Evolutionary conservation across 2,329 filamentous ascomycete genomes (phyloP), one percentile per base, ranked within the genome.

Genomic region (Alternaria sp.): DNA sequence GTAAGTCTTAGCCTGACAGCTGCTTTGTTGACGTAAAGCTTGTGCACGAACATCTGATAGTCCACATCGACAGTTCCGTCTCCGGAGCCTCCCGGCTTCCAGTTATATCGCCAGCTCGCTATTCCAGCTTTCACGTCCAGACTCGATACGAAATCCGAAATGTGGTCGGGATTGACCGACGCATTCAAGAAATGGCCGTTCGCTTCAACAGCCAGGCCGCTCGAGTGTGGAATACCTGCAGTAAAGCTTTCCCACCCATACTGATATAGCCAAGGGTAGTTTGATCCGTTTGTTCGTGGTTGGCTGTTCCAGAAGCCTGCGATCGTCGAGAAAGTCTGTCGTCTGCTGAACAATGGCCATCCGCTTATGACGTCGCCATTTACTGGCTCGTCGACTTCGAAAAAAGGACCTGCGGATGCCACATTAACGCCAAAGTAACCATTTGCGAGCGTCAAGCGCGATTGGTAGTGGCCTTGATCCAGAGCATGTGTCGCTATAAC

Each of bases 191-290:
- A 83, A 9, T 80, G 78, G 25, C 82, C 81, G 57, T 84, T 81
- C 3, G 84, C 85, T 54, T 87, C 83, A 18, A 91, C 80, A 36
- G 88, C 75, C 38, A 91, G 78, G 1, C 86, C 87, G 27, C 84
- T 83, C 84, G 89, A 90, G 72, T 92, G 90, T 7, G 90, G 90
- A 16, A 93, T 84, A 25, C 90, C 90, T 53, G 85, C 86, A 63
- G 92, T 90, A 52, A 90, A 88, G 67, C 86, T 90, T 69, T 93
- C 90, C 59, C 86, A 86, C 7, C 89, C 89, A 76, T 90, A 90
- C 66, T 92, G 86, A 57, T 86, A 83, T 44, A 92, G 75, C 89
- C 90, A 92, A 0, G 83, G 83, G 66, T 89, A 91, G 67, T 92
- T 92, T 7, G 85, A 85, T 0, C 84, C 83, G 45, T 86, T 87